A percentile compares a stretch with the other conserved stretches of the same genome.
Evolutionary conservation across 768 basidiomycete genomes (phyloP).

Genomic region (Trametes punicea): DNA sequence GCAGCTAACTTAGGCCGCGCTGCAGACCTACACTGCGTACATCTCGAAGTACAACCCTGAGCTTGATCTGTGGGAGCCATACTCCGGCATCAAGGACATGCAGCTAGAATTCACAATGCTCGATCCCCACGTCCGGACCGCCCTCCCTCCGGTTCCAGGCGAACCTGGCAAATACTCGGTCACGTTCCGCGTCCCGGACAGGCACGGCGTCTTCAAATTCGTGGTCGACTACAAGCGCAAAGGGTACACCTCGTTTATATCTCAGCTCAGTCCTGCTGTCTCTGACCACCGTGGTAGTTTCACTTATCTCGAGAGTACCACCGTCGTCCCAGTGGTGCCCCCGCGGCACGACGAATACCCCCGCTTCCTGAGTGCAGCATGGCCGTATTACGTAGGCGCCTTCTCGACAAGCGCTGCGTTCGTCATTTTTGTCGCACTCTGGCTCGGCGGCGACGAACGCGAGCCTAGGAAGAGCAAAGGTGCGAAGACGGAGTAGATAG

Average conservation of each 20-base stretch:
- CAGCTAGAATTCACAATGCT: constrained; percentile 99
- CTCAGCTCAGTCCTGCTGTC: not conserved
- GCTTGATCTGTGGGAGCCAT: constrained; percentile 64
- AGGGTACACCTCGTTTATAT: constrained; percentile 52
- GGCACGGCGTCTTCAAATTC: constrained; percentile 98
- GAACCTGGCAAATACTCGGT: constrained; percentile 68
- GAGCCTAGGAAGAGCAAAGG: constrained; percentile 50
- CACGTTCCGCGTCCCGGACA: constrained; percentile 88
- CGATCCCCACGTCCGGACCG: constrained; percentile 89
- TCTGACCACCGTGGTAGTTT: constrained; percentile 41
- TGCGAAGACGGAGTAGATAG: constrained; percentile 25
- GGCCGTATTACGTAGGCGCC: constrained; percentile 93
- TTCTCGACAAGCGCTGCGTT: constrained; percentile 86
- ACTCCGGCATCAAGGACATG: constrained; percentile 69
- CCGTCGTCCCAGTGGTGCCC: constrained; percentile 85
- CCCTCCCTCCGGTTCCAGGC: constrained; percentile 56
- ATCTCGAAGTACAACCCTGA: constrained; percentile 66
- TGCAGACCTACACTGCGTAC: constrained; percentile 68
- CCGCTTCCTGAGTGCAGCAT: constrained; percentile 91
- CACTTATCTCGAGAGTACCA: constrained; percentile 69
- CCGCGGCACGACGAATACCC: constrained; percentile 94
- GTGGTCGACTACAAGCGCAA: constrained; percentile 86
- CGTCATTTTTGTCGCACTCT: constrained; percentile 80
- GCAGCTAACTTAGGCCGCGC: not conserved
- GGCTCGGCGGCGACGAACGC: constrained; percentile 80